Conservation (phyloP, 129 eudicot species). For the Rutidosis leptorrhynchoides region DNA sequence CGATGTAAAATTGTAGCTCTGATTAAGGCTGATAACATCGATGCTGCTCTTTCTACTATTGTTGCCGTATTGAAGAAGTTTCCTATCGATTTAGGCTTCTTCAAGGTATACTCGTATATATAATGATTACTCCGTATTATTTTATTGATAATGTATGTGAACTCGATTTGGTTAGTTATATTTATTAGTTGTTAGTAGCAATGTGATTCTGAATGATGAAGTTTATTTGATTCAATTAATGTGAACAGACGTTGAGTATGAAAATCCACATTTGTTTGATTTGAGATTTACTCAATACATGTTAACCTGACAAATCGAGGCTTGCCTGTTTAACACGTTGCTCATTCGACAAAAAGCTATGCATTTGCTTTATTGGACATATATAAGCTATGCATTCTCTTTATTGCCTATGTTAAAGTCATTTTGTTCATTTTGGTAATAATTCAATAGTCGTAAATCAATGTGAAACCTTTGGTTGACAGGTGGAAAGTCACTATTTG, state of each 20-base stretch:
- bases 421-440: neutral
- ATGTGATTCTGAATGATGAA: conserved; percentile 16
- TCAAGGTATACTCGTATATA: conserved; percentile 52
- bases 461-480: neutral
- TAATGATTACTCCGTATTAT: neutral
- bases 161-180: conserved; percentile 8
- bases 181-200: conserved; percentile 9
- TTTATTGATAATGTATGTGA: neutral
- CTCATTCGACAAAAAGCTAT: no score
- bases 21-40: conserved; percentile 62
- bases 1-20: conserved; percentile 72
- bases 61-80: conserved; percentile 35
- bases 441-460: neutral
- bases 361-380: no score
- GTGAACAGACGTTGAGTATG: conserved; percentile 16
- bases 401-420: no score
- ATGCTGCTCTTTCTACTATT: conserved; percentile 57
- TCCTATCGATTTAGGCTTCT: conserved; percentile 52
- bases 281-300: conserved; percentile 6
- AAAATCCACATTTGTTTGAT: conserved; percentile 6
- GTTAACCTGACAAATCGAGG: neutral
- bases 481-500: neutral
- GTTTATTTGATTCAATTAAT: conserved; percentile 2
- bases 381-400: no score
- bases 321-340: no score